These are phyloP conservation scores for Theobroma cacao DNA, from an alignment of 345 rosid species.

Conservation along the genomic window DNA sequence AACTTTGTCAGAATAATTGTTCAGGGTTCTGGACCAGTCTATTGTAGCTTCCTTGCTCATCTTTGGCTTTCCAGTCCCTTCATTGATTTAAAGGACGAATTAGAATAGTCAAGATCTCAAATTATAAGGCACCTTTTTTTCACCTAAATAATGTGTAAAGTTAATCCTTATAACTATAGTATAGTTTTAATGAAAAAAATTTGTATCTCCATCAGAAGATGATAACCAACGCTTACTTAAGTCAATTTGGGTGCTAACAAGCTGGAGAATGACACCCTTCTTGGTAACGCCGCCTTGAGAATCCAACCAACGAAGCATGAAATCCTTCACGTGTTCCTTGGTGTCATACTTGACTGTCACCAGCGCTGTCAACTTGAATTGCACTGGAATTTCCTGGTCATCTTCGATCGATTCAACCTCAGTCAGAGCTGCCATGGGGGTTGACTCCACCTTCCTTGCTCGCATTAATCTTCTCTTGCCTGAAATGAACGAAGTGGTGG, in stretches of 20 bases:
- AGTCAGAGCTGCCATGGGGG: neutral
- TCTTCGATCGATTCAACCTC: constrained; percentile 20
- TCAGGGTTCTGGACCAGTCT: constrained; percentile 81
- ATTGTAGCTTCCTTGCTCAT: constrained; percentile 67
- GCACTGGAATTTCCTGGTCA: constrained; percentile 30
- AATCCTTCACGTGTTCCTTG: constrained; percentile 62
- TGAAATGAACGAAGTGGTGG: neutral
- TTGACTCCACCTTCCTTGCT: neutral
- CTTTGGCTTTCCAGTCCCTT: constrained; percentile 66
- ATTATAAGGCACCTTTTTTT: too few species aligned
- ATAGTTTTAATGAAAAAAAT: too few species aligned
- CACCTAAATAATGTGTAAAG: too few species aligned
- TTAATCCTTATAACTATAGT: too few species aligned
- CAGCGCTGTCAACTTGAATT: constrained; percentile 72
- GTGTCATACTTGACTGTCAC: too few species aligned
- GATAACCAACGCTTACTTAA: constrained; percentile 91
- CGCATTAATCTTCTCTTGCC: neutral
- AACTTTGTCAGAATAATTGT: constrained; percentile 63
- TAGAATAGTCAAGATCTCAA: neutral
- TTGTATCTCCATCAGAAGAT: too few species aligned
- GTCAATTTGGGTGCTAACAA: constrained; percentile 67
- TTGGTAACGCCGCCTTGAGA: constrained; percentile 61
- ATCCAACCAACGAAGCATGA: constrained; percentile 61
- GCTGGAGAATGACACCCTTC: constrained; percentile 70
- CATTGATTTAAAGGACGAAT: neutral